phyloP scores from a whole-genome alignment of 208 protist genomes.

The Crithidia expoeki region DNA sequence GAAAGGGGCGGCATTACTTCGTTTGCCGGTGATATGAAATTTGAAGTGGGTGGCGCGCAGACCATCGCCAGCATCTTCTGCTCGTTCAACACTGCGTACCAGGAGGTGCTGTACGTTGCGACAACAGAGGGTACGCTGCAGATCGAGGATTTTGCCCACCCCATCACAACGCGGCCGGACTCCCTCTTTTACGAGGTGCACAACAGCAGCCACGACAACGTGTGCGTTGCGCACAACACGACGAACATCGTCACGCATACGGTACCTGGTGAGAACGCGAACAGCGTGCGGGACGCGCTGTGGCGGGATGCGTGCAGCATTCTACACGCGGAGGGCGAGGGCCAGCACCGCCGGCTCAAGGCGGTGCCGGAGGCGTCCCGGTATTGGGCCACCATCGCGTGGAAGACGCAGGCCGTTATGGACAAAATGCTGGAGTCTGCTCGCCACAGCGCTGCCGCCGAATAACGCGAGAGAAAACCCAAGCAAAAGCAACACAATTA shows the following conservation, averaged over 20 bases:
- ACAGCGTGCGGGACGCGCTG: slow-evolving; percentile 42
- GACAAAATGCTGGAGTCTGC: slow-evolving; percentile 68
- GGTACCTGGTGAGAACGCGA: slow-evolving; percentile 23
- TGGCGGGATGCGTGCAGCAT: slow-evolving; percentile 45
- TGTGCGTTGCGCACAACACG: slow-evolving; percentile 22
- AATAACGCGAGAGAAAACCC: neutral
- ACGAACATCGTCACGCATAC: slow-evolving; percentile 18
- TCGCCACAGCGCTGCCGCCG: slow-evolving; percentile 11
- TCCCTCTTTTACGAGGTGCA: slow-evolving; percentile 39
- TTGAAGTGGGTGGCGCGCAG: slow-evolving; percentile 31
- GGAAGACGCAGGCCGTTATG: slow-evolving; percentile 69
- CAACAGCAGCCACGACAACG: slow-evolving; percentile 35
- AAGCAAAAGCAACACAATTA: too few relatives aligned
- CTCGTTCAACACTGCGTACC: slow-evolving; percentile 34
- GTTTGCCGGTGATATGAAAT: slow-evolving; percentile 45
- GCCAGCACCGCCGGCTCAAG: slow-evolving; percentile 17
- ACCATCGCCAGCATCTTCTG: slow-evolving; percentile 36
- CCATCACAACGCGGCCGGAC: slow-evolving; percentile 25
- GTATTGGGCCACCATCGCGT: slow-evolving; percentile 47
- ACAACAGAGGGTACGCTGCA: slow-evolving; percentile 45
- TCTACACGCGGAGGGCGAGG: slow-evolving; percentile 35
- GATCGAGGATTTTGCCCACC: slow-evolving; percentile 42
- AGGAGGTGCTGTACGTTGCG: slow-evolving; percentile 36
- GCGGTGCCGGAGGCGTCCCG: slow-evolving; percentile 40
- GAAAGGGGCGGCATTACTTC: slow-evolving; percentile 45